These are phyloP conservation scores for Alloascoidea africana DNA, from an alignment of 805 yeast genomes.

Conservation along the genomic window DNA sequence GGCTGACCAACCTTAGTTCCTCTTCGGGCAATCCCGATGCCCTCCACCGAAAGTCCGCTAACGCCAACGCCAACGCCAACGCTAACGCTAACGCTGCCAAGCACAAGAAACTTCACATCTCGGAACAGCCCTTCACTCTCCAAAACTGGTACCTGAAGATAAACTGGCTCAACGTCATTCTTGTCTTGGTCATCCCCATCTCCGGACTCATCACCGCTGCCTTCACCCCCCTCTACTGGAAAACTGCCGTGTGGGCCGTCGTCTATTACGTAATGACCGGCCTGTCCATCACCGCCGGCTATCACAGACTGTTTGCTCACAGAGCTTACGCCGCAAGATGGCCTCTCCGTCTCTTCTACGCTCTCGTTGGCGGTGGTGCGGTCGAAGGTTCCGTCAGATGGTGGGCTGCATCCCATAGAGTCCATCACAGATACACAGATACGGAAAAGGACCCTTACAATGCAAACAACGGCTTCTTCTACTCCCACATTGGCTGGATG, in stretches of 20 bases:
- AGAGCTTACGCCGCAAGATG: constrained; percentile 32
- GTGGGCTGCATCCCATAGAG: constrained; percentile 78
- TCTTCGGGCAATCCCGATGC: constrained; percentile 1
- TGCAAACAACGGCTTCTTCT: constrained; percentile 64
- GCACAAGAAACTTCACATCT: constrained; percentile 28
- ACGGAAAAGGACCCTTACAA: constrained; percentile 83
- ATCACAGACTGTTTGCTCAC: constrained; percentile 68
- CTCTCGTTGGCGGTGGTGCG: constrained; percentile 52
- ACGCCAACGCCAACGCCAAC: neutral
- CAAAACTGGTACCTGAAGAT: constrained; percentile 58
- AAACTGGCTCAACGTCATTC: constrained; percentile 55
- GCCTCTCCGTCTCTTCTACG: constrained; percentile 31
- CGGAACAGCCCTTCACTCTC: constrained; percentile 65
- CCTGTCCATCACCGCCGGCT: constrained; percentile 68
- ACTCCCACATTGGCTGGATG: constrained; percentile 86
- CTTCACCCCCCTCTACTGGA: constrained; percentile 26
- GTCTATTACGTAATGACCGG: constrained; percentile 45
- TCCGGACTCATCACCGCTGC: constrained; percentile 27
- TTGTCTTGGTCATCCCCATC: constrained; percentile 42
- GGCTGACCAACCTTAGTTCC: neutral
- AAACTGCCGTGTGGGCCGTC: constrained; percentile 39
- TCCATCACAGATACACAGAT: constrained; percentile 83
- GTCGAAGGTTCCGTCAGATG: constrained; percentile 64
- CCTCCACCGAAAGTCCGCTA: constrained; percentile 2
- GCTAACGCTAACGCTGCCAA: constrained; percentile 4